These are phyloP conservation scores for Hypoxylon fragiforme DNA, from an alignment of 495 filamentous ascomycete species.

Conservation along the genomic window DNA sequence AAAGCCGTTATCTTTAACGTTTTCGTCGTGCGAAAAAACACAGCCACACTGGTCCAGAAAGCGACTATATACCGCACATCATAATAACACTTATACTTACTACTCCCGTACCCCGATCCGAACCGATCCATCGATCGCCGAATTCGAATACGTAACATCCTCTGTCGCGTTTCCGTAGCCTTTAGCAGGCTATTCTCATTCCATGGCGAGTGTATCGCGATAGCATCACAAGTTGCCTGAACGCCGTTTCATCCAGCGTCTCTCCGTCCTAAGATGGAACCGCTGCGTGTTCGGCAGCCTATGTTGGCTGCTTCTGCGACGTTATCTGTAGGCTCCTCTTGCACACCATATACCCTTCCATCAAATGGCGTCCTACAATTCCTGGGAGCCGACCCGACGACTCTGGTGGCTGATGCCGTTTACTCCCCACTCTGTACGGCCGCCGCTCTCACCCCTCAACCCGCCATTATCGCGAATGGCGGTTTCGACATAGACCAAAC, in stretches of 20 bases:
- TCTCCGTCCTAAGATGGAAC: constrained; percentile 16
- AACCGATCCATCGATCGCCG: not conserved
- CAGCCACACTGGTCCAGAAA: constrained; percentile 4
- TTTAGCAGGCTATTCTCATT: constrained; percentile 30
- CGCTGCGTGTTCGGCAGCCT: constrained; percentile 12
- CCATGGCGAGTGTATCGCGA: constrained; percentile 37
- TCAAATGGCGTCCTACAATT: constrained; percentile 63
- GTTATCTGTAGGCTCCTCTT: constrained; percentile 37
- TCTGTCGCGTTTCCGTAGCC: constrained; percentile 22
- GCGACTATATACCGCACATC: constrained; percentile 21
- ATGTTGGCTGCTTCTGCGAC: constrained; percentile 35
- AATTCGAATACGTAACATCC: constrained; percentile 20
- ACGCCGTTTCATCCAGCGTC: constrained; percentile 31
- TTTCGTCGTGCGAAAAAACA: constrained; percentile 1
- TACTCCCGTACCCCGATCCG: no score
- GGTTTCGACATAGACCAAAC: constrained; percentile 47
- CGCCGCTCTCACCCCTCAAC: constrained; percentile 39
- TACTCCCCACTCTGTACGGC: constrained; percentile 65
- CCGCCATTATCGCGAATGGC: constrained; percentile 50
- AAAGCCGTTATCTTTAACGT: constrained; percentile 1
- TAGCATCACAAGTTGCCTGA: constrained; percentile 29
- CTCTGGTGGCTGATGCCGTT: constrained; percentile 62
- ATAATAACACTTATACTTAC: no score
- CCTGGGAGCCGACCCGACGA: constrained; percentile 59
- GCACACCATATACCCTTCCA: constrained; percentile 66